Evolutionary conservation across 352 stramenopile species (phyloP), one percentile per base, ranked within the genome.

Genomic region (Pilasporangium apinafurcum): DNA sequence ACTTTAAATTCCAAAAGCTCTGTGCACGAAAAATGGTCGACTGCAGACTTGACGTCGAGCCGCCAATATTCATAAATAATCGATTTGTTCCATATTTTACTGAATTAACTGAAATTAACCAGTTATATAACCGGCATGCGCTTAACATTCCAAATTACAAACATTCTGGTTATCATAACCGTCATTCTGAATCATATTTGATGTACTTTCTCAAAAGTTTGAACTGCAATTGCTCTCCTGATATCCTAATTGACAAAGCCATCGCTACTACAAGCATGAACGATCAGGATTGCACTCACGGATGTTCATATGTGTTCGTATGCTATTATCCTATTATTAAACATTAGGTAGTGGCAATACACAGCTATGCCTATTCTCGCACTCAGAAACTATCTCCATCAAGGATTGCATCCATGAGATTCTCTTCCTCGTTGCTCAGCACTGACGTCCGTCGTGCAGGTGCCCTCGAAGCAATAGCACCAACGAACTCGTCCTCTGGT

Each of bases 341-440:
- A 24, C 16, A 16, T 24, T 37, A 37, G 14, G 3, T 8, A 36
- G 6, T 36, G 3, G 20, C 16, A 7, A 7, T 36, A 17, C 5
- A 36, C 5, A 8, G 3, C 6, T 24, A 37, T 37, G 22, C n/a
- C n/a, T n/a, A 20, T 24, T 37, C 22, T 24, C 20, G 20, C 20
- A 37, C 22, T 50, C 37, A 64, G 18, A 56, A 60, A 44, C 71
- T 56, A 22, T 59, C 59, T 12, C 34, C 42, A 43, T 65, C 74
- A 20, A 90, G 56, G 31, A 92, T 92, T 29, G 71, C 65, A 47
- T 89, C 69, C 80, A 92, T 92, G 41, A 92, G 54, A 51, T 67
- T 86, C 60, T 92, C 80, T 48, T 92, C 80, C 22, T 92, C 76
- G 37, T 87, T 80, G 51, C 68, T 87, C 16, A 91, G 61, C 37